phyloP scores from a whole-genome alignment of 1,284 basidiomycete species.

The Ustilago vetiveriae region DNA sequence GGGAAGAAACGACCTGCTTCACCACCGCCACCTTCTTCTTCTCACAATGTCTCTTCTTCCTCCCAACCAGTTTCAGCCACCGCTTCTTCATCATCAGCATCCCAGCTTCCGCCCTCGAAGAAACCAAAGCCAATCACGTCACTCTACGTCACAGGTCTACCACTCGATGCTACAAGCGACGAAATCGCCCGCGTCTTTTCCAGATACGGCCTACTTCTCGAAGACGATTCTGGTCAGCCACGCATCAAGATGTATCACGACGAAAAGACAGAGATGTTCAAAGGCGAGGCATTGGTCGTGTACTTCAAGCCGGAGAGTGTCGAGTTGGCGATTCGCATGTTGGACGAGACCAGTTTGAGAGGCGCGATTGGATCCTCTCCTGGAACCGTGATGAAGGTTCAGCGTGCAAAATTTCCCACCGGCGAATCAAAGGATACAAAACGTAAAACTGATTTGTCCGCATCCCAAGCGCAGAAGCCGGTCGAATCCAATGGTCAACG shows the following conservation, averaged over 20 bases:
- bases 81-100: not conserved
- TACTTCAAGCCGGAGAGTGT: constrained; percentile 98
- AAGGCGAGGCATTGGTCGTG: constrained; percentile 92
- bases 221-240: constrained; percentile 85
- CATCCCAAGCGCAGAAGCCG: no score
- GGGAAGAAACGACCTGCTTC: constrained; percentile 32
- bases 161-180: constrained; percentile 77
- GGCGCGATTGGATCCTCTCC: constrained; percentile 75
- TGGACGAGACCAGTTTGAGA: constrained; percentile 91
- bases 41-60: not conserved
- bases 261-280: constrained; percentile 79
- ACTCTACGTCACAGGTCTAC: constrained; percentile 87
- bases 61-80: not conserved
- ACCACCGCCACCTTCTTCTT: not conserved
- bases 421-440: no score
- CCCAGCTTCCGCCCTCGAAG: constrained; percentile 26
- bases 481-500: not conserved
- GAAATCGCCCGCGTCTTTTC: constrained; percentile 84
- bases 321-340: constrained; percentile 80
- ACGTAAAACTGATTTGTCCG: no score
- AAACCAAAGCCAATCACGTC: constrained; percentile 73
- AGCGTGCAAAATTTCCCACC: constrained; percentile 79
- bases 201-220: constrained; percentile 89
- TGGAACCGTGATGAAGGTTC: constrained; percentile 79
- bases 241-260: constrained; percentile 93